Evolutionary conservation across 2,329 filamentous ascomycete genomes (phyloP), one percentile per base, ranked within the genome.

Genomic region (Colletotrichum costaricense): DNA sequence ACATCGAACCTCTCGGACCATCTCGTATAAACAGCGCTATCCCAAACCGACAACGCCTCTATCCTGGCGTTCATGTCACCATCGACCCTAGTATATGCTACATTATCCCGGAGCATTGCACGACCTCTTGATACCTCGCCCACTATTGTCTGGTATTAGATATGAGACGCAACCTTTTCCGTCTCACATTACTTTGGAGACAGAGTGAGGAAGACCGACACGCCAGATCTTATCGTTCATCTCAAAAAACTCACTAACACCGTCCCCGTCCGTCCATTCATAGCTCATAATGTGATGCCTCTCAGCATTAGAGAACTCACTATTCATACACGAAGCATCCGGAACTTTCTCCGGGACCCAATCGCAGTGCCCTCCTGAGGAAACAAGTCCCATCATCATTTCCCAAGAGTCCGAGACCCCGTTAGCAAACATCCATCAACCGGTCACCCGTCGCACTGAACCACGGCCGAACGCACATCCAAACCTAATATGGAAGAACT

Each of bases 11-110:
- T 22, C 35, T 69, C 38, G 24, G 69, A 42, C 69, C 64, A 52
- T 68, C 24, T 54, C 52, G 64, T 63, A 63, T 63, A 22, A 16
- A 35, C 22, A 46, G 68, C 8, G 28, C 64, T 38, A 24, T 54
- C n/a, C 38, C 24, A 54, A 52, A 42, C 26, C 68, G 28, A n/a
- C 16, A 59, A 38, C 67, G 22, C 38, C 56, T 69, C 33, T 38
- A 5, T 58, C 54, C 52, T 38, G 26, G 24, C 12, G 57, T 57
- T 24, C 14, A 63, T 62, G 33, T 49, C 35, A 52, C 57, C 57
- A 42, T 71, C 28, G 26, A 71, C 49, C 49, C 16, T 46, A 35
- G 57, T 35, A 49, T 56, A 68, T 72, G 69, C 64, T n/a, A 26
- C 49, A 35, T 35, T n/a, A 16, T 55, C 12, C 14, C 22, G 49